Base-by-base conservation (phyloP, 768 basidiomycete genomes). In the Cantharellus cinnabarinus region DNA sequence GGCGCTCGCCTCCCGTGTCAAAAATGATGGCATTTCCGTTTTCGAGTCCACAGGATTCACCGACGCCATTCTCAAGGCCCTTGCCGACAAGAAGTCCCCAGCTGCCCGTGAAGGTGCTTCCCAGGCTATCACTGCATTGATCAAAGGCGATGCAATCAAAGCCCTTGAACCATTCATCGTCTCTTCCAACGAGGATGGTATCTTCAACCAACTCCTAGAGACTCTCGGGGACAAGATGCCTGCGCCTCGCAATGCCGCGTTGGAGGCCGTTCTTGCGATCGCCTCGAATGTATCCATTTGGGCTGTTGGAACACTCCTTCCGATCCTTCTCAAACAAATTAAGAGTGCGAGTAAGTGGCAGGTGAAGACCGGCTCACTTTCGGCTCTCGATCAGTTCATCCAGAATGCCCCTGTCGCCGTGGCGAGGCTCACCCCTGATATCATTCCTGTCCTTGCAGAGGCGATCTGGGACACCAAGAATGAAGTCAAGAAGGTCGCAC, bases 381-480 rank as follows among this genome's bases (percentile, higher is more conserved):
- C 78, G 64, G 73, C 84, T 65, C 77, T 95, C 67, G 82, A 95
- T 73, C 85, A 88, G 75, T 80, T 97, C 67, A 85, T 95, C 65
- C 74, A 71, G 64, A 81, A 81, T 66, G 86, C 89, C 38, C 87
- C 90, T 53, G 67, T 72, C 61, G 93, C 93, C 74, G 86, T 78
- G 58, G 84, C 85, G 61, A 82, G 81, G 65, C 85, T 90, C 68
- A 93, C 90, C 76, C 90, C 89, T 61, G 89, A 94, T 53, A 88
- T 98, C 63, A 84, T 97, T 63, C 91, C 93, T 62, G 76, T 97
- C 66, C 88, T 98, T 67, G 72, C 93, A 41, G 93, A 90, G 68
- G 89, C 85, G 61, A 94, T 98, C 66, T 98, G 94, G 94, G 93
- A 95, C 72, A 94, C 90, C 72, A 97, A 97, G 75, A 82, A 90